phyloP scores from a whole-genome alignment of 176 grass and related monocot genomes.

The Neostapfia colusana region DNA sequence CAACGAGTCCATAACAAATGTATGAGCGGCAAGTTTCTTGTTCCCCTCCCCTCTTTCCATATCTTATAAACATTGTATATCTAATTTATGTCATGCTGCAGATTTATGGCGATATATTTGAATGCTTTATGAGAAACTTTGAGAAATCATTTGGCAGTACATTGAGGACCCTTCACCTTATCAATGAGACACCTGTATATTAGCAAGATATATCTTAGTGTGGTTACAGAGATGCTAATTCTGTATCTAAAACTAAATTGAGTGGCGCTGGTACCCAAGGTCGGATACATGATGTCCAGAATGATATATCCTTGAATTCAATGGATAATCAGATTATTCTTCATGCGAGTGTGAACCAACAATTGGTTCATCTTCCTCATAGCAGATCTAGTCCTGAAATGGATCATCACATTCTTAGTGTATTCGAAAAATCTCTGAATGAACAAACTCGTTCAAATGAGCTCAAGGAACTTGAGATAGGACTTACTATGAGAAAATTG shows the following conservation, averaged over 20 bases:
- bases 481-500: constrained; percentile 64
- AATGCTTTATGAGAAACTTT: constrained; percentile 71
- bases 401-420: constrained; percentile 56
- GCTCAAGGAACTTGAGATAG: constrained; percentile 84
- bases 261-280: constrained; percentile 37
- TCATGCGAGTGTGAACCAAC: constrained; percentile 41
- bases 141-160: constrained; percentile 91
- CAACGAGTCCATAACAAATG: constrained; percentile 88
- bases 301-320: constrained; percentile 13
- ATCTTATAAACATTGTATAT: constrained; percentile 23
- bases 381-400: constrained; percentile 41
- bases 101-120: constrained; percentile 85
- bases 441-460: constrained; percentile 82
- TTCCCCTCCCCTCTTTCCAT: neutral
- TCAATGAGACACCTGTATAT: constrained; percentile 47
- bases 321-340: constrained; percentile 47
- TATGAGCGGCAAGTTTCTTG: constrained; percentile 50
- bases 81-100: constrained; percentile 41
- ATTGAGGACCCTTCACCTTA: constrained; percentile 69
- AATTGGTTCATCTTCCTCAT: constrained; percentile 51
- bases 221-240: constrained; percentile 29
- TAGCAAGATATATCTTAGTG: constrained; percentile 37
- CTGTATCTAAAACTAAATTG: constrained; percentile 40
- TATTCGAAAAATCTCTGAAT: constrained; percentile 73
- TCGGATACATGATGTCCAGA: constrained; percentile 12